Evolutionary conservation across 768 basidiomycete genomes (phyloP).

Genomic region (Mycena latifolia): DNA sequence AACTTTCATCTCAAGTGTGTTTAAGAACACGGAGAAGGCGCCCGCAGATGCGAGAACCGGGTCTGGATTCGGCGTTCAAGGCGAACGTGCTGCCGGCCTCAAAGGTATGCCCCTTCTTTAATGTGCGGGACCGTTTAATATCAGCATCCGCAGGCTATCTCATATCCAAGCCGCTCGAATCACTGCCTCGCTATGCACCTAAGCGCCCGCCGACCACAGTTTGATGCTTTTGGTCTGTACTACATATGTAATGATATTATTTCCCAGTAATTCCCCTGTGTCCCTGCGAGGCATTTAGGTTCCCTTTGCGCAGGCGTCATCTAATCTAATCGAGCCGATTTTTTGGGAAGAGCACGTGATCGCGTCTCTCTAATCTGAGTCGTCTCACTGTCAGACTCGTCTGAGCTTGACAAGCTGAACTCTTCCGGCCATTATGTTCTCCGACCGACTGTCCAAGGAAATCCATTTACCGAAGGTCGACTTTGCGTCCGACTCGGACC

Average conservation of each 20-base stretch:
- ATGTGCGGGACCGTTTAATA: background rate
- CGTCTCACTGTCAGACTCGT: no score
- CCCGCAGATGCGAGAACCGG: conserved; percentile 43
- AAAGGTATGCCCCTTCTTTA: conserved; percentile 55
- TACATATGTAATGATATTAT: background rate
- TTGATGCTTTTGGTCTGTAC: conserved; percentile 4
- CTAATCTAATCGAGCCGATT: no score
- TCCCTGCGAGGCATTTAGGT: no score
- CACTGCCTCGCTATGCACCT: conserved; percentile 69
- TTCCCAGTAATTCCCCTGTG: no score
- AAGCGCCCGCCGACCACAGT: conserved; percentile 40
- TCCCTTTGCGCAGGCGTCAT: no score
- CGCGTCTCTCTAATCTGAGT: no score
- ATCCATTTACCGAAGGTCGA: no score
- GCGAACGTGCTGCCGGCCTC: conserved; percentile 78
- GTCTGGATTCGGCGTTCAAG: conserved; percentile 83
- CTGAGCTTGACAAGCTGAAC: no score
- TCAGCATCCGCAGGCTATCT: conserved; percentile 58
- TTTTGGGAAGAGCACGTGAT: no score
- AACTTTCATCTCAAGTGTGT: conserved; percentile 52
- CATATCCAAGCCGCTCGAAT: conserved; percentile 73
- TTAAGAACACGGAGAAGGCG: conserved; percentile 41
- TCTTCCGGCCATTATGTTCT: no score
- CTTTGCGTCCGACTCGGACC: background rate
- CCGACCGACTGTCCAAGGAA: no score